Evolutionary conservation across 805 yeast species (phyloP), one percentile per base, ranked within the genome.

Genomic region (Kuraishia capsulata): DNA sequence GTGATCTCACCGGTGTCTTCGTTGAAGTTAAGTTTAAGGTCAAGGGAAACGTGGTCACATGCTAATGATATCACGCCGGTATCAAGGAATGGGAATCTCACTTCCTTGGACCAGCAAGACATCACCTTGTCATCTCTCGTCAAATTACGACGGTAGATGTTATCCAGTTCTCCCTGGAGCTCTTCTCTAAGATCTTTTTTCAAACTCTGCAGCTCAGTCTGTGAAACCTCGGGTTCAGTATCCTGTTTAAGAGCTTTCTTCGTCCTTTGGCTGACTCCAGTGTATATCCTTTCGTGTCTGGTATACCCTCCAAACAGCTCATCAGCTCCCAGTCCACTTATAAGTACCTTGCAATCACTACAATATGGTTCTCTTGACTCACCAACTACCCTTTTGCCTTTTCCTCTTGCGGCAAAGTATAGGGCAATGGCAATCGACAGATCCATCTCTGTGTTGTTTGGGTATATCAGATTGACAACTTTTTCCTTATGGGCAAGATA

Each of bases 291-390:
- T 44, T 75, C 80, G 48, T 92, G 94, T 33, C 97, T 69, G 18
- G 95, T 84, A 55, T 92, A 92, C 0, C 99, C 99, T 0, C 96
- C 99, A 64, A 84, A 89, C 16, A 92, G 61, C 57, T 92, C 99
- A 61, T 92, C 99, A 0, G 98, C 98, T 1, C 99, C 99, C 10
- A 92, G 65, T 0, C 99, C 99, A 39, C 96, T 85, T 26, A 92
- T 64, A 6, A 92, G 56, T 0, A 92, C 95, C 46, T 76, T 73
- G 6, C 87, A 72, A 6, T 59, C 54, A 16, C 88, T 72, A 2
- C 52, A 44, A 48, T 78, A 81, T 5, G 45, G 40, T 2, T 25
- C 38, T 33, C 52, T 38, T 16, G 24, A 31, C 1, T 43, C 50
- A 17, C 48, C 43, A n/a, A 37, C 23, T 2, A 50, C 54, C 14